Percentiles rank a stretch among this genome's conserved stretches.
These are phyloP conservation scores for Pseudocercospora crystallina DNA, from an alignment of 2,329 filamentous ascomycete species.

Conservation along the genomic window DNA sequence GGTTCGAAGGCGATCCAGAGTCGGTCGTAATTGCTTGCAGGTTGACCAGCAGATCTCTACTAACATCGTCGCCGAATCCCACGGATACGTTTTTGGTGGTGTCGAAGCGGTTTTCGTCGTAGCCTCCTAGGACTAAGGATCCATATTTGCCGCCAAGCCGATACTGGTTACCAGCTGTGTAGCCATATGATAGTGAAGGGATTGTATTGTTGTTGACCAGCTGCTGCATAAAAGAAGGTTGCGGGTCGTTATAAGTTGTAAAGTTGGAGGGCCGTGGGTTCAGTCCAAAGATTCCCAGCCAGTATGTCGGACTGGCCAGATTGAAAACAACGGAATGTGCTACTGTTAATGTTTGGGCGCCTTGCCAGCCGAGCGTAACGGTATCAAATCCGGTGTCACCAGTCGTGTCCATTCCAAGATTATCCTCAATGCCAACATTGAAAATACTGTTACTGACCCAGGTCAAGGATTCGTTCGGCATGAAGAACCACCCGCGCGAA, in stretches of 20 bases:
- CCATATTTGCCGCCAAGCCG: slow-evolving; percentile 35
- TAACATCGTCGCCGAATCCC: slow-evolving; percentile 32
- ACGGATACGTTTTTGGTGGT: slow-evolving; percentile 36
- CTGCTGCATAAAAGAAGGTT: slow-evolving; percentile 36
- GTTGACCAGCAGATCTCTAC: slow-evolving; percentile 36
- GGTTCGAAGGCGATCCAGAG: slow-evolving; percentile 21
- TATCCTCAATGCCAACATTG: slow-evolving; percentile 57
- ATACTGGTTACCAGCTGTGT: slow-evolving; percentile 41
- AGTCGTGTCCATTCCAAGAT: slow-evolving; percentile 48
- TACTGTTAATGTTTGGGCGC: slow-evolving; percentile 30
- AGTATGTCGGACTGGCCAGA: slow-evolving; percentile 30
- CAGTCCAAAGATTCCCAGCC: slow-evolving; percentile 36
- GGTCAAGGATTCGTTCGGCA: slow-evolving; percentile 53
- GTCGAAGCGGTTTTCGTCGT: slow-evolving; percentile 38
- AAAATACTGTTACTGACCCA: slow-evolving; percentile 63
- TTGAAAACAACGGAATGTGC: slow-evolving; percentile 34
- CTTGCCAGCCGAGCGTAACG: slow-evolving; percentile 37
- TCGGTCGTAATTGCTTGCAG: slow-evolving; percentile 33
- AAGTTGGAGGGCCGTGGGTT: slow-evolving; percentile 39
- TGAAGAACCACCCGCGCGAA: slow-evolving; percentile 45
- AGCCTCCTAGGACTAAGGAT: slow-evolving; percentile 41
- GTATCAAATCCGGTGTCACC: slow-evolving; percentile 36
- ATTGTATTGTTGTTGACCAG: slow-evolving; percentile 35
- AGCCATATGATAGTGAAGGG: slow-evolving; percentile 38
- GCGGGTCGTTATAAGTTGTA: slow-evolving; percentile 35